Conservation (phyloP, 1,284 basidiomycete species). For the Rhodotorula sp. region DNA sequence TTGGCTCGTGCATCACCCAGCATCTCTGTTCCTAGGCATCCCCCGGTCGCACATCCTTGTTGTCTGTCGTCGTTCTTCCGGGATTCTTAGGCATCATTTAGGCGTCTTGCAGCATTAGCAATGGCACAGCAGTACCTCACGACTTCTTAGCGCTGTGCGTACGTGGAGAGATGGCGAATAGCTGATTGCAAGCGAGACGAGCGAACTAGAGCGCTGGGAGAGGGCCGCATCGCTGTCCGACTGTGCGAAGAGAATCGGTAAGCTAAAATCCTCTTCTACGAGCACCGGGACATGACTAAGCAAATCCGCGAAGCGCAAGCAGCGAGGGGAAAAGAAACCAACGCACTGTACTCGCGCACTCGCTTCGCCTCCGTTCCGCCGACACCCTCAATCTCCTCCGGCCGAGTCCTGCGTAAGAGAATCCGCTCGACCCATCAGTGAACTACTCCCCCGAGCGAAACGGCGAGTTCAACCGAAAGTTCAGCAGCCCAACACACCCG, state of each 20-base stretch:
- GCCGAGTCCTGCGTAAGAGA: conserved; percentile 5
- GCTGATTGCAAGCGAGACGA: background rate
- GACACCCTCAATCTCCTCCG: conserved; percentile 82
- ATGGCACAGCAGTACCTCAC: no score
- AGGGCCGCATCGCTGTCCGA: conserved; percentile 34
- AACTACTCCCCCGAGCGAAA: no score
- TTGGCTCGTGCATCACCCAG: background rate
- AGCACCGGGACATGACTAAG: no score
- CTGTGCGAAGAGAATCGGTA: background rate
- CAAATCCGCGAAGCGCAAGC: background rate
- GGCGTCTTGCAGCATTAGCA: background rate
- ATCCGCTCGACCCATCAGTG: accelerated
- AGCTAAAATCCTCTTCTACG: background rate
- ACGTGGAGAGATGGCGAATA: background rate
- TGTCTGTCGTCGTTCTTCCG: background rate
- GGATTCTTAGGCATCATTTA: background rate
- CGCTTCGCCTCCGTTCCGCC: conserved; percentile 79
- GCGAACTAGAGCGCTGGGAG: conserved; percentile 3
- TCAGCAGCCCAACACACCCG: conserved; percentile 13
- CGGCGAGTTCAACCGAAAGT: background rate
- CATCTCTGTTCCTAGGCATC: background rate
- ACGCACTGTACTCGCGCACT: conserved; percentile 61
- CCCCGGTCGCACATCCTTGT: background rate
- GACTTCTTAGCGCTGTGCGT: no score
- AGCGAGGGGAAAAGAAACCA: background rate